A percentile compares a stretch with the other conserved stretches of the same genome.
These are phyloP conservation scores for Fusarium drepaniforme DNA, from an alignment of 2,329 filamentous ascomycete species.

Conservation along the genomic window DNA sequence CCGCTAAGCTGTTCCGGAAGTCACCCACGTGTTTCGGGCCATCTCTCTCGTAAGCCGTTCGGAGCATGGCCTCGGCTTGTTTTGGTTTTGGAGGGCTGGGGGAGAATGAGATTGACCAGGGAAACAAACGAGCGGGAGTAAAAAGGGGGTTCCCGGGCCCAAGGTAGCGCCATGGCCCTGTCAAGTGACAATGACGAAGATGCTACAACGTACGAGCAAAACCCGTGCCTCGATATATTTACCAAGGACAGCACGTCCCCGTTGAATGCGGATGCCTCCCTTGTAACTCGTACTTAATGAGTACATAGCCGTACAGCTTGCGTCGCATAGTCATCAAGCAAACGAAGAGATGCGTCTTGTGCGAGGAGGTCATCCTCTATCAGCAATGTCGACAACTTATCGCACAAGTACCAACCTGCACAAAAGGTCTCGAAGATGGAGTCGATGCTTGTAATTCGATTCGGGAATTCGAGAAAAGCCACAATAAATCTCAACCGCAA, in stretches of 20 bases:
- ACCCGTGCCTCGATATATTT: conserved; percentile 10
- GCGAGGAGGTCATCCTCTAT: background rate
- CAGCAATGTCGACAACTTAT: background rate
- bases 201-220: conserved; percentile 9
- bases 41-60: conserved; percentile 37
- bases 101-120: conserved; percentile 12
- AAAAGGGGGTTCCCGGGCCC: conserved; percentile 39
- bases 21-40: conserved; percentile 43
- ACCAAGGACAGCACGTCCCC: background rate
- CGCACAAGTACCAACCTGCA: background rate
- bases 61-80: conserved; percentile 29
- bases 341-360: background rate
- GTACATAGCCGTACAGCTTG: background rate
- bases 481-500: background rate
- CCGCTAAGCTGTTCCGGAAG: conserved; percentile 46
- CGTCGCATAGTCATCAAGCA: background rate
- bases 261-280: background rate
- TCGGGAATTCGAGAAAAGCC: background rate
- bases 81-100: conserved; percentile 20
- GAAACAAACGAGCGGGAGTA: conserved; percentile 37
- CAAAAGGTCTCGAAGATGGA: background rate
- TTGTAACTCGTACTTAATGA: background rate
- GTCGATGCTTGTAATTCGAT: background rate
- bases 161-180: conserved; percentile 36
- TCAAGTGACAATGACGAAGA: conserved; percentile 19